Conservation (phyloP, 163 green algal species). For the Trebouxia gelatinosa region DNA sequence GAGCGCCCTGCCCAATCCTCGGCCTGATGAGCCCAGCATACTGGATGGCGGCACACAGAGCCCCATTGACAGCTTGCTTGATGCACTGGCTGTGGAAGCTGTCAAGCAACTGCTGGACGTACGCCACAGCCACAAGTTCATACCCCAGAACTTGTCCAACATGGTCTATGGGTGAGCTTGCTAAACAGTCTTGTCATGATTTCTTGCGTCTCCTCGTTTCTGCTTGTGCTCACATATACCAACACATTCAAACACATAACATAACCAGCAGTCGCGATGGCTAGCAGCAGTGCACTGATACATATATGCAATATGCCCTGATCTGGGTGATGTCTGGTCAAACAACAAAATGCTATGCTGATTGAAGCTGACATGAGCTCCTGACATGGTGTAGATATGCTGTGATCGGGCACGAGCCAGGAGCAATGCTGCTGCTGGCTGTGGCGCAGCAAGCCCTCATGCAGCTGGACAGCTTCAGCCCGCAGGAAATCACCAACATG, state of each 20-base stretch:
- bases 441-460: conserved; percentile 21
- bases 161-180: conserved; percentile 31
- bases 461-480: conserved; percentile 24
- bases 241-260: too few relatives aligned
- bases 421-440: conserved; percentile 29
- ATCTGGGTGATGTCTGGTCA: too few relatives aligned
- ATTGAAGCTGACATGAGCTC: too few relatives aligned
- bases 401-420: conserved; percentile 19
- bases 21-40: background rate
- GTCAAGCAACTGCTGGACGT: conserved; percentile 32
- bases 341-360: too few relatives aligned
- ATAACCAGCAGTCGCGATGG: too few relatives aligned
- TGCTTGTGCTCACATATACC: too few relatives aligned
- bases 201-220: too few relatives aligned
- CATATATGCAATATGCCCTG: too few relatives aligned
- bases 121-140: conserved; percentile 26
- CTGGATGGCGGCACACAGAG: background rate
- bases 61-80: conserved; percentile 5
- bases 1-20: background rate
- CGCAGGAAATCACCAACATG: conserved; percentile 33
- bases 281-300: too few relatives aligned
- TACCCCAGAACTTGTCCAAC: conserved; percentile 36
- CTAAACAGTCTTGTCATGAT: background rate
- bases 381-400: conserved; percentile 32
- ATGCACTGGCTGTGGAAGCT: conserved; percentile 28